Evolutionary conservation across 2,329 filamentous ascomycete species (phyloP).

Genomic region (Alternaria sp.): DNA sequence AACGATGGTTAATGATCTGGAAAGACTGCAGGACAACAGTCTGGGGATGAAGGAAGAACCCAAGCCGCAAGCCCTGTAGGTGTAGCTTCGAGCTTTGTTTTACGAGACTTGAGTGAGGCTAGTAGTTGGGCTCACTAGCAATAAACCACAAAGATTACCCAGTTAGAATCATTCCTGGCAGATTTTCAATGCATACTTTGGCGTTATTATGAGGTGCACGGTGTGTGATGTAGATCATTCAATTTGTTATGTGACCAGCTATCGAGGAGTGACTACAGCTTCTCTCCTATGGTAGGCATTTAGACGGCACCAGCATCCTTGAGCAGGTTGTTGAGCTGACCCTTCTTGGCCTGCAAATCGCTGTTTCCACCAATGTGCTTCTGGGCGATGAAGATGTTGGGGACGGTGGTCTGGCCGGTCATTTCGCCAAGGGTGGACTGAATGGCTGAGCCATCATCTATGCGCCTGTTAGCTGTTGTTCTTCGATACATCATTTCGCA

Average conservation of each 20-base stretch:
- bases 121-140: constrained; percentile 32
- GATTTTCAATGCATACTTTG: constrained; percentile 13
- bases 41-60: constrained; percentile 24
- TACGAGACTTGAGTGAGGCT: constrained; percentile 11
- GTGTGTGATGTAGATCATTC: background rate
- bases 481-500: background rate
- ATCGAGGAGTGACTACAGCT: background rate
- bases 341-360: constrained; percentile 73
- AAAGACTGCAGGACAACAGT: constrained; percentile 24
- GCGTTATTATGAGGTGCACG: background rate
- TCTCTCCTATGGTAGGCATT: constrained; percentile 17
- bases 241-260: background rate
- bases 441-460: constrained; percentile 81
- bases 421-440: constrained; percentile 84
- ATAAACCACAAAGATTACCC: constrained; percentile 36
- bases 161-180: constrained; percentile 30
- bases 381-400: constrained; percentile 91
- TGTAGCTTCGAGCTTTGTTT: constrained; percentile 7
- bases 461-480: background rate
- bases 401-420: constrained; percentile 84
- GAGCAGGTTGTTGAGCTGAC: constrained; percentile 68
- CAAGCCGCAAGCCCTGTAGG: constrained; percentile 13
- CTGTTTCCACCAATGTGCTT: constrained; percentile 98
- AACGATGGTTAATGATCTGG: constrained; percentile 35
- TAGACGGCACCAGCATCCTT: constrained; percentile 69